These are phyloP conservation scores for Monosporascus sp. DNA, from an alignment of 2,329 filamentous ascomycete genomes.

Conservation along the genomic window DNA sequence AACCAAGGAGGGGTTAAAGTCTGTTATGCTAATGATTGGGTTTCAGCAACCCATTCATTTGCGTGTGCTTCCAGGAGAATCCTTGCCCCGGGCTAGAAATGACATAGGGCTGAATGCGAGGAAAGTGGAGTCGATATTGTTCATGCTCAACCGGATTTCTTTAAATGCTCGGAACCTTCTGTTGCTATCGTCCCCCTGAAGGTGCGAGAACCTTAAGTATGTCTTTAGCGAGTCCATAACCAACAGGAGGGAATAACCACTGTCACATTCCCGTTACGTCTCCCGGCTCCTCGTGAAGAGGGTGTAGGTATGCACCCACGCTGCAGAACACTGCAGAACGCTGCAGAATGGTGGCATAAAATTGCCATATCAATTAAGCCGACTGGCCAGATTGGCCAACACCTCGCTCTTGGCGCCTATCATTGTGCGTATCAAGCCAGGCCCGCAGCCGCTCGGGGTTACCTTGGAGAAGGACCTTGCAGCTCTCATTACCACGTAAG, in stretches of 20 bases:
- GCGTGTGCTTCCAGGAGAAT: neutral
- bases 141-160: neutral
- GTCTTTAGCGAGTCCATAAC: neutral
- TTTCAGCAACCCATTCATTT: neutral
- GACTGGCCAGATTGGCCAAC: neutral
- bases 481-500: neutral
- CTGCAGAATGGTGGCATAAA: neutral
- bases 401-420: neutral
- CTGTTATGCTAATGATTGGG: neutral
- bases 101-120: conserved; percentile 1
- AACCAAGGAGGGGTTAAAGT: neutral
- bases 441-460: neutral
- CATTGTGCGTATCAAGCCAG: neutral
- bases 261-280: neutral
- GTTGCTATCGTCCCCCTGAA: neutral
- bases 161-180: neutral
- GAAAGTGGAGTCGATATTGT: neutral
- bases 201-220: neutral
- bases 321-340: neutral
- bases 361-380: neutral
- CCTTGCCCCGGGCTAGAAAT: neutral
- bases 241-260: neutral
- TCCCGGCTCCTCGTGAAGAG: neutral
- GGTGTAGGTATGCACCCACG: neutral
- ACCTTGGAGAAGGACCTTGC: neutral